Base-by-base conservation (phyloP, 768 basidiomycete genomes). In the Leucosporidium yakuticum region DNA sequence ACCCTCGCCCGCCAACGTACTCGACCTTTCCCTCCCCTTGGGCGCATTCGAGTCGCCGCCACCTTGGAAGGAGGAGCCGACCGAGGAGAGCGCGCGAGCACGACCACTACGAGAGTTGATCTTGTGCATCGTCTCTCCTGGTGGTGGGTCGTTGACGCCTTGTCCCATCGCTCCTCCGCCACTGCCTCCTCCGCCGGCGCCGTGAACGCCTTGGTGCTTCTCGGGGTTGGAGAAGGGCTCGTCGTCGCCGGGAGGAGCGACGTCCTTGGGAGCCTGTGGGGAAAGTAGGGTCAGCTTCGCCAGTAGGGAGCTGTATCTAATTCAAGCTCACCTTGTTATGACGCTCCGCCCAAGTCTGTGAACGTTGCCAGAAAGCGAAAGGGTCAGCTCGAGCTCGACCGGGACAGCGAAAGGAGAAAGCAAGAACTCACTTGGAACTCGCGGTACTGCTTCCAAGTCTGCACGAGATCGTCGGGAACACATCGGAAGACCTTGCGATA, bases 401-500 rank as follows among this genome's bases (percentile, higher is more conserved):
- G 34, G 27, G 21, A 19, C 1, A 20, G 11, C 2, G 25, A 11
- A 25, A 25, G 39, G 23, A 14, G 48, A 47, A n/a, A n/a, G 15
- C 9, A 4, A 29, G 3, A 20, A n/a, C 68, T 31, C 27, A 66
- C 70, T 58, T 72, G 70, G 67, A 72, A 97, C 39, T 39, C 48
- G 47, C 60, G 60, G 31, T 48, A 97, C 76, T 91, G 89, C 75
- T 93, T 93, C 95, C 95, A 99, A 0, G 94, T 95, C 2, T 87
- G 88, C 68, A 97, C 85, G 29, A 86, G 82, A 77, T 99, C 94
- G 77, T 98, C 95, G 8, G 96, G 95, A 63, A 94, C 81, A 47
- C 89, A 88, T 74, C 91, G 88, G 81, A 99, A 99, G 5, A 97
- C 92, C 77, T 90, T 94, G 64, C 93, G 87, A 80, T 85, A 97